Base-by-base conservation (phyloP, 768 basidiomycete genomes). In the Solioccasus polychromus region DNA sequence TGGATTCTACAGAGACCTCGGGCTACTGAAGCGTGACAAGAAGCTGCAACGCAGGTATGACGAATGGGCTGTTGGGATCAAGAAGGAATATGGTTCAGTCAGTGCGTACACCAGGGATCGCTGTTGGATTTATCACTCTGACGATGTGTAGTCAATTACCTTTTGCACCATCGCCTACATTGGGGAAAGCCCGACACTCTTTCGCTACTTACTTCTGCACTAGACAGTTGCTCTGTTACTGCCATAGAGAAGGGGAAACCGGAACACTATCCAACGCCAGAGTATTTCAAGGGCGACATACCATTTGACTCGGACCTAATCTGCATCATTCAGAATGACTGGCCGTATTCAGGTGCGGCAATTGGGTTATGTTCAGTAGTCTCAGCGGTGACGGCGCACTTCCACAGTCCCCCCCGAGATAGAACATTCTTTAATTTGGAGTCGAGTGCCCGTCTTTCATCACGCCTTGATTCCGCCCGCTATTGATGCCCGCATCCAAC, bases 351-450 rank as follows among this genome's bases (percentile, higher is more conserved):
- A 7, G 80, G 87, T 85, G 55, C 43, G 72, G 35, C 9, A 41
- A 26, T 24, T 35, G n/a, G n/a, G 26, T 22, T 28, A 14, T 45
- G 17, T 31, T 5, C 14, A 9, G 7, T 31, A 4, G 25, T 19
- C 22, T 10, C 8, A 25, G 42, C 8, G 26, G 28, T 51, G 32
- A 45, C 28, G 35, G 15, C 37, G 2, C n/a, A 24, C 28, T 20
- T 31, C 3, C 20, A 8, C 24, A 73, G 88, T 90, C 10, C 89
- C 88, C 3, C 57, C 75, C 3, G 81, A 84, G 46, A 70, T 91
- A 23, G 85, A 88, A 51, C 88, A 91, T 61, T 75, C 76, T 19
- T 66, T 92, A 18, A 74, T 92, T 44, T 93, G 91, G 91, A 83
- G 84, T 7, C 75, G 79, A 14, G 59, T 88, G 3, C 86, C 88